Percentiles rank a stretch among this genome's conserved stretches.
Evolutionary conservation across 352 stramenopile species (phyloP).

Genomic region (Pythium myriotylum): DNA sequence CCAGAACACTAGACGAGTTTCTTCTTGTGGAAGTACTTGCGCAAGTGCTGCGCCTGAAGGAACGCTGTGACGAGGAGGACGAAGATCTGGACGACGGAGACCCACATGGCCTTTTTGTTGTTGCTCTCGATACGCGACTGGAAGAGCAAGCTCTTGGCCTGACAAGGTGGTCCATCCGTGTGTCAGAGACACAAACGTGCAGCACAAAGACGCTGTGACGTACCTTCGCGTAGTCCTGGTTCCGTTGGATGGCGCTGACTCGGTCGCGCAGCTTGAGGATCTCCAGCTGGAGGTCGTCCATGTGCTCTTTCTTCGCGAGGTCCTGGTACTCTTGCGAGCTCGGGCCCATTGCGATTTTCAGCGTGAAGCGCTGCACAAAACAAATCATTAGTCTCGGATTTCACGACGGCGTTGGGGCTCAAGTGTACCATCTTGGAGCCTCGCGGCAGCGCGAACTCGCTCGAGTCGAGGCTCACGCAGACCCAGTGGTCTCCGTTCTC

Average conservation of each 20-base stretch:
- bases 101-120: constrained; percentile 80
- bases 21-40: constrained; percentile 85
- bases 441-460: constrained; percentile 61
- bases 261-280: constrained; percentile 84
- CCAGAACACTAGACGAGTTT: constrained; percentile 65
- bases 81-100: constrained; percentile 80
- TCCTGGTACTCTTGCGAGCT: constrained; percentile 83
- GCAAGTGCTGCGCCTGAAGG: constrained; percentile 81
- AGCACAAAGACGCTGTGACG: background rate
- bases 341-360: constrained; percentile 71
- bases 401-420: too few species aligned
- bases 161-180: background rate
- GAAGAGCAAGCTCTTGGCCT: constrained; percentile 74
- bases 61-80: constrained; percentile 70
- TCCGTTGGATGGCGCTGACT: constrained; percentile 74
- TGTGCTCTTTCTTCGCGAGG: constrained; percentile 81
- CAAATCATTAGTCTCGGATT: too few species aligned
- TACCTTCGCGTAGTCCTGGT: constrained; percentile 87
- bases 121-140: constrained; percentile 77
- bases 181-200: too few species aligned
- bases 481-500: constrained; percentile 73
- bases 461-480: constrained; percentile 69
- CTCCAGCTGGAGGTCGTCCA: constrained; percentile 78
- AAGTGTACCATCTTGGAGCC: constrained; percentile 59
- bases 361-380: constrained; percentile 66